Conservation (phyloP, 345 rosid species). For the Pseudoturritis turrita region DNA sequence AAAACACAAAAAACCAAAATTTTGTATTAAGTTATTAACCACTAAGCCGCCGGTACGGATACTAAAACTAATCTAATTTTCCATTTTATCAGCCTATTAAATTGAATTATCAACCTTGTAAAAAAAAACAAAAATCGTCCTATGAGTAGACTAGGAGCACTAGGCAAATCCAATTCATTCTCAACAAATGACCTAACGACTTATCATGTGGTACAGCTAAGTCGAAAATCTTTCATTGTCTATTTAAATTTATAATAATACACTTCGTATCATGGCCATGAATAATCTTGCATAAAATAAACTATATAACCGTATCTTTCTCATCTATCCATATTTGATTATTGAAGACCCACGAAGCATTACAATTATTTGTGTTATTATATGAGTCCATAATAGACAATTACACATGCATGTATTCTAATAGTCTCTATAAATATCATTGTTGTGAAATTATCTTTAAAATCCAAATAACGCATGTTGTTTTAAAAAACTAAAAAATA, state of each 20-base stretch:
- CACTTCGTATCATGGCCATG: not conserved
- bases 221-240: conserved; percentile 11
- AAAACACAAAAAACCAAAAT: no score
- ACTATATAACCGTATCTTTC: conserved; percentile 14
- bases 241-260: conserved; percentile 4
- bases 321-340: conserved; percentile 18
- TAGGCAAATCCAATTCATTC: conserved; percentile 28
- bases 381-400: not conserved
- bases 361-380: conserved; percentile 19
- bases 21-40: no score
- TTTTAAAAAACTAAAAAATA: no score
- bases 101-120: not conserved
- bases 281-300: conserved; percentile 5
- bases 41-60: no score
- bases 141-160: conserved; percentile 14
- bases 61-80: not conserved
- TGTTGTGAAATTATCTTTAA: no score
- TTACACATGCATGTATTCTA: no score
- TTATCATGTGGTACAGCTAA: conserved; percentile 37
- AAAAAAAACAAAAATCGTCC: no score
- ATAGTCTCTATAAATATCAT: no score
- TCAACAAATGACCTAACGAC: conserved; percentile 16
- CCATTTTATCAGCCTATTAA: not conserved
- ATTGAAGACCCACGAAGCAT: conserved; percentile 26
- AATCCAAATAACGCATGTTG: no score